phyloP scores from a whole-genome alignment of 768 basidiomycete genomes.

The Macrolepiota dolichaula region DNA sequence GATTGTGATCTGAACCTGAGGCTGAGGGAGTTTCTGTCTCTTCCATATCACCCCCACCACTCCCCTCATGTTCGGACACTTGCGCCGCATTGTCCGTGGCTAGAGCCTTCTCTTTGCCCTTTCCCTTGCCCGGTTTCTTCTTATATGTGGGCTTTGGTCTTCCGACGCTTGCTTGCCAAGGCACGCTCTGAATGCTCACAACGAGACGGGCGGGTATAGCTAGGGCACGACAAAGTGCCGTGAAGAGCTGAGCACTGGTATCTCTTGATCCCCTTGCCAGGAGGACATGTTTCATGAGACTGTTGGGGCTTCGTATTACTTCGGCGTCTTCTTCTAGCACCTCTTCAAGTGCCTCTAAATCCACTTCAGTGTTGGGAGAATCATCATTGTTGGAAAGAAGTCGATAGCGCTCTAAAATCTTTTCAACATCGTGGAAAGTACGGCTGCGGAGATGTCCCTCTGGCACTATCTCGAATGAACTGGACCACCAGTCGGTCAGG shows the following conservation, averaged over 20 bases:
- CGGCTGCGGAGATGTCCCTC: constrained; percentile 70
- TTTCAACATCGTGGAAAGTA: constrained; percentile 74
- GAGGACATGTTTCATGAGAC: constrained; percentile 90
- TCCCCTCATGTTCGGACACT: constrained; percentile 23
- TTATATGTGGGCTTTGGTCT: constrained; percentile 45
- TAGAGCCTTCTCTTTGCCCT: constrained; percentile 30
- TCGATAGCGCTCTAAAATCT: constrained; percentile 31
- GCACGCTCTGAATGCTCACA: constrained; percentile 87
- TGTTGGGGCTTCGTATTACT: constrained; percentile 70
- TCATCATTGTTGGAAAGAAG: constrained; percentile 24
- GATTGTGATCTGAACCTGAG: constrained; percentile 22
- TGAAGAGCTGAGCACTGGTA: constrained; percentile 87
- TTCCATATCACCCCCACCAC: constrained; percentile 24
- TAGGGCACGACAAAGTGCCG: constrained; percentile 81
- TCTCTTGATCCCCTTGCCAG: constrained; percentile 81
- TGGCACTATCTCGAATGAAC: constrained; percentile 62
- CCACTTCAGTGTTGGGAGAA: constrained; percentile 25
- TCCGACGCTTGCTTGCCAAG: constrained; percentile 75
- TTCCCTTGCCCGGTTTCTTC: constrained; percentile 33
- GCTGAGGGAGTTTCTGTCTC: constrained; percentile 23
- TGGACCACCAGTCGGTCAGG: constrained; percentile 84
- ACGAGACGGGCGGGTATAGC: constrained; percentile 86
- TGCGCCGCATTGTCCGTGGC: not conserved
- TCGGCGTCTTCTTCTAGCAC: constrained; percentile 59
- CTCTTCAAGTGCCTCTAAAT: constrained; percentile 43